Evolutionary conservation across 169 alveolate species (phyloP).

Genomic region (Babesia bigemina): DNA sequence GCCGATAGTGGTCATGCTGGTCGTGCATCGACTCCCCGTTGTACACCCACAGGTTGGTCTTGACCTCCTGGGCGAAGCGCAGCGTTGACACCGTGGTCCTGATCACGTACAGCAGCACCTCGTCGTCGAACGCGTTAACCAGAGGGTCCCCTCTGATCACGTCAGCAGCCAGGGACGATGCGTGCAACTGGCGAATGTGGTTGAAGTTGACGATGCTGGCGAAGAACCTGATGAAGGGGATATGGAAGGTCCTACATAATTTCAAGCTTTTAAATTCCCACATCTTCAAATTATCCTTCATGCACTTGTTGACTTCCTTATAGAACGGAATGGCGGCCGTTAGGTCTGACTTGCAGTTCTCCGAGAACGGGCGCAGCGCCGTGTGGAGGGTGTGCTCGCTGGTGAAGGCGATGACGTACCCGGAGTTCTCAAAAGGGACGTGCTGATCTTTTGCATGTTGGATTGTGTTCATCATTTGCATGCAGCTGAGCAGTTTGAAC

Average conservation of each 20-base stretch:
- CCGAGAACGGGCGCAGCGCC: slow-evolving; percentile 44
- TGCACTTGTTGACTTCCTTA: slow-evolving; percentile 18
- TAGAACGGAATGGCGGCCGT: slow-evolving; percentile 7
- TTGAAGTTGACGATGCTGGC: slow-evolving; percentile 33
- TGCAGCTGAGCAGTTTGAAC: slow-evolving; percentile 23
- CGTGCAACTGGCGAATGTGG: slow-evolving; percentile 15
- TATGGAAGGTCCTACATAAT: slow-evolving; percentile 50
- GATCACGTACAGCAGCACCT: slow-evolving; percentile 40
- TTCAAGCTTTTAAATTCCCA: not conserved
- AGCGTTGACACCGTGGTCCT: slow-evolving; percentile 2
- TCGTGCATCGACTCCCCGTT: slow-evolving; percentile 70
- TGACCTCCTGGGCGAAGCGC: slow-evolving; percentile 53
- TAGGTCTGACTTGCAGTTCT: slow-evolving; percentile 17
- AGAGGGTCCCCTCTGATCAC: not conserved
- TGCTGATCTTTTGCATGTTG: slow-evolving; percentile 22
- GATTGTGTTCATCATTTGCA: slow-evolving; percentile 47
- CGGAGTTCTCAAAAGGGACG: slow-evolving; percentile 44
- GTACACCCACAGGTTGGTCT: slow-evolving; percentile 52
- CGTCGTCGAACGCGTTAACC: slow-evolving; percentile 41
- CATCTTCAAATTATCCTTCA: not conserved
- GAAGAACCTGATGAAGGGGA: slow-evolving; percentile 60
- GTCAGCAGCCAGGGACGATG: not conserved
- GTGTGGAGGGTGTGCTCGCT: slow-evolving; percentile 54
- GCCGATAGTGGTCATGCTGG: slow-evolving; percentile 41
- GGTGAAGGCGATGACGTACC: slow-evolving; percentile 45